Evolutionary conservation across 768 basidiomycete species (phyloP).

Genomic region (Dentipellis fragilis): DNA sequence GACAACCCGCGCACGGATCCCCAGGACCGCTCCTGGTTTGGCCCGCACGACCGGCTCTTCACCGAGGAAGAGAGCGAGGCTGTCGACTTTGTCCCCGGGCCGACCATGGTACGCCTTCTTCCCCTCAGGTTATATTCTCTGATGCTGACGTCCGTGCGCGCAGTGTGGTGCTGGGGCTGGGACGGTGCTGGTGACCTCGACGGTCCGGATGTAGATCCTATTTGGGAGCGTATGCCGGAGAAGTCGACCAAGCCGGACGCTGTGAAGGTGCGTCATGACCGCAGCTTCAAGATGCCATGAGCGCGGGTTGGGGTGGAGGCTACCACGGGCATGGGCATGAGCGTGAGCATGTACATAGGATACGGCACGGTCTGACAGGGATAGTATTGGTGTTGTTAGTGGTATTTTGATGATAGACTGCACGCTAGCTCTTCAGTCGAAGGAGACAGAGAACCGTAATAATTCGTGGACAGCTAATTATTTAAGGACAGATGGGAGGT

Average conservation of each 20-base stretch:
- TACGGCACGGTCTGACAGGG: no score
- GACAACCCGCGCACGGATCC: conserved; percentile 96
- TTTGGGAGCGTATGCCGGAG: conserved; percentile 84
- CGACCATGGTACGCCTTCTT: conserved; percentile 58
- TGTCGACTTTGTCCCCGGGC: conserved; percentile 71
- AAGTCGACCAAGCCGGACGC: conserved; percentile 46
- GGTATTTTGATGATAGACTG: no score
- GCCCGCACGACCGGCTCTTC: conserved; percentile 93
- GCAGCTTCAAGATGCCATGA: conserved; percentile 19
- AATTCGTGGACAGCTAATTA: no score
- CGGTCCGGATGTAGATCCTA: conserved; percentile 94
- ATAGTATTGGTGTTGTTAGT: no score
- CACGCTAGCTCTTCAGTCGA: no score
- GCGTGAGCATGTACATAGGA: no score
- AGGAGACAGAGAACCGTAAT: no score
- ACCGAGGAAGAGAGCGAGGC: conserved; percentile 76
- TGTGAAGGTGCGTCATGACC: conserved; percentile 64
- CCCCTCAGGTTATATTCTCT: not conserved
- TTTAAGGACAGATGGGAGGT: no score
- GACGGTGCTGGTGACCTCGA: conserved; percentile 97
- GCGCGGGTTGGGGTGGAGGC: not conserved
- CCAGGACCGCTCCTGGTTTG: conserved; percentile 96
- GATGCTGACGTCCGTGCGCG: not conserved
- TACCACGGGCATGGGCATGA: no score
- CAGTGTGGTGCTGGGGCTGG: conserved; percentile 99